Base-by-base conservation (phyloP, 192 early-diverging fungal genomes). In the Pecoramyces ruminantium region DNA sequence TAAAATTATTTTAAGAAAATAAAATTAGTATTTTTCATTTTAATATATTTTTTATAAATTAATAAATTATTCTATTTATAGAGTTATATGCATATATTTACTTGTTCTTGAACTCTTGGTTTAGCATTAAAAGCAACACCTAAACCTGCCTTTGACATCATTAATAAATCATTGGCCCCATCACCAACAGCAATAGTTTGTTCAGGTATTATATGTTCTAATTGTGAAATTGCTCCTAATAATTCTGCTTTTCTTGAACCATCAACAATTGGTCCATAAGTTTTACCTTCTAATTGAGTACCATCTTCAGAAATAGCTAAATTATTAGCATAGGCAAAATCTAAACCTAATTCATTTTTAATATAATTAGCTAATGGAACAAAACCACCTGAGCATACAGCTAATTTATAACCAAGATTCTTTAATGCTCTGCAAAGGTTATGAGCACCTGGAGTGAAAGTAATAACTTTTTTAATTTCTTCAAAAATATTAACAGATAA, bases 91-190 rank as follows among this genome's bases (percentile, higher is more conserved):
- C n/a, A n/a, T n/a, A n/a, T n/a, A n/a, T n/a, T n/a, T n/a, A 89
- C 90, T 87, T 93, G 88, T 85, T 96, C 87, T 83, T 99, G 97
- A 11, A 99, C 97, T n/a, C 91, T 89, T 17, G 97, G 97, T 81
- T 99, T 99, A 25, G 97, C 97, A 81, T 98, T 97, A 86, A 96
- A 99, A 0, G 97, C 97, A 81, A 99, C 96, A 1, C 97, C 97
- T 15, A 97, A 85, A 40, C 97, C 96, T 77, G 96, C 93, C 79
- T 93, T 95, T 29, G 88, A 93, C 67, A 99, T 85, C 97, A 99
- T 99, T 84, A 91, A 89, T 82, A 99, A 85, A 85, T 99, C 97
- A 82, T 99, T 99, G 27, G 97, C 97, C 29, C 97, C 97, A 85
- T 99, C 97, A 30, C 97, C 97, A 1, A 99, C 94, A 14, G 97